These are phyloP conservation scores for Dendrobium huoshanense DNA, from an alignment of 106 monocot genomes.

Conservation along the genomic window DNA sequence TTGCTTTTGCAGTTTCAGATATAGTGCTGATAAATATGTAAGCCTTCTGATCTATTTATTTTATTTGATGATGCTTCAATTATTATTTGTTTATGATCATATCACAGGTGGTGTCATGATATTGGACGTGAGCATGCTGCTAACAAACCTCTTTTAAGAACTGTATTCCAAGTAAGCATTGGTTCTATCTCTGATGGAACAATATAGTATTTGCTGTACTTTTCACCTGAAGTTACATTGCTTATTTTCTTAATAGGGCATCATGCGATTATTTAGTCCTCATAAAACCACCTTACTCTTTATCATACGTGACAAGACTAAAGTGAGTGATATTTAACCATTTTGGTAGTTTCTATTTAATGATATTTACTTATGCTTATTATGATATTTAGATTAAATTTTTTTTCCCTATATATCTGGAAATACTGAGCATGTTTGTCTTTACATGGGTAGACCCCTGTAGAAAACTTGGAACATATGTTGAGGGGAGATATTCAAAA, in stretches of 20 bases:
- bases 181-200: conserved; percentile 4
- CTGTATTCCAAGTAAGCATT: conserved; percentile 80
- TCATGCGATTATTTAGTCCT: conserved; percentile 93
- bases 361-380: background rate
- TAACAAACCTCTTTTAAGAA: conserved; percentile 95
- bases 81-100: background rate
- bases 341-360: background rate
- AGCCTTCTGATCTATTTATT: conserved; percentile 14
- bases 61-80: background rate
- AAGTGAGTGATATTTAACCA: conserved; percentile 22
- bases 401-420: background rate
- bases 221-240: conserved; percentile 11
- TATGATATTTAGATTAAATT: background rate
- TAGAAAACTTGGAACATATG: conserved; percentile 84
- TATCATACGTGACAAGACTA: conserved; percentile 95
- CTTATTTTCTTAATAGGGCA: conserved; percentile 44
- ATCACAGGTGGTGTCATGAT: conserved; percentile 94
- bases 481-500: conserved; percentile 96
- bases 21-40: conserved; percentile 98
- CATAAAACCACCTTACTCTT: conserved; percentile 89
- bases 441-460: conserved; percentile 53
- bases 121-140: conserved; percentile 98
- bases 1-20: conserved; percentile 93
- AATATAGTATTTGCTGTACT: background rate
- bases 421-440: conserved; percentile 3